phyloP scores from a whole-genome alignment of 2,329 filamentous ascomycete genomes.

The Alternaria triticina region DNA sequence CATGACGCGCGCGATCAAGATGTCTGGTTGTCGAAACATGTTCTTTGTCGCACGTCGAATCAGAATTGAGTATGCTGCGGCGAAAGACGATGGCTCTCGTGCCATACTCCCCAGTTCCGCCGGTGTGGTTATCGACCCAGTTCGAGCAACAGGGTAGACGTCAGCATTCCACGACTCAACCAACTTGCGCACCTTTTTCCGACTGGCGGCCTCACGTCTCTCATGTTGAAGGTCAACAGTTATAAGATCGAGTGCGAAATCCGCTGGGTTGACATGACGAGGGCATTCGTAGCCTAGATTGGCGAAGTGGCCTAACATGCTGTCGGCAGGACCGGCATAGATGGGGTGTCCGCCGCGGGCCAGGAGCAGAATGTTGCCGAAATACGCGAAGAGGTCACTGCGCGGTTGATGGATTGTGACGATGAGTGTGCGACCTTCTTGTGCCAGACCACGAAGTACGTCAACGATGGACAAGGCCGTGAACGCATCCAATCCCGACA shows the following conservation, averaged over 20 bases:
- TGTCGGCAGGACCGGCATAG: slow-evolving; percentile 67
- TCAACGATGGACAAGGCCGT: slow-evolving; percentile 75
- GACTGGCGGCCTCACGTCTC: slow-evolving; percentile 66
- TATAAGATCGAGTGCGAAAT: slow-evolving; percentile 78
- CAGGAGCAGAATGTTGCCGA: slow-evolving; percentile 74
- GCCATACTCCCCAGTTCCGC: slow-evolving; percentile 74
- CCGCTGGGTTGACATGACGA: slow-evolving; percentile 74
- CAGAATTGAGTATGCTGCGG: slow-evolving; percentile 69
- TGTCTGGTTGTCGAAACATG: slow-evolving; percentile 47
- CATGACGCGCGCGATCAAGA: slow-evolving; percentile 46
- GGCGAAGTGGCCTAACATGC: slow-evolving; percentile 71
- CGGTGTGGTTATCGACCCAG: slow-evolving; percentile 63
- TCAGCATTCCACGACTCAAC: slow-evolving; percentile 64
- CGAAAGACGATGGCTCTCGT: slow-evolving; percentile 67
- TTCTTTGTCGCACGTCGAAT: slow-evolving; percentile 73
- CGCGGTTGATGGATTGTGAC: slow-evolving; percentile 81
- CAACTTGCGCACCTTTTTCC: slow-evolving; percentile 66
- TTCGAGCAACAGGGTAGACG: slow-evolving; percentile 31
- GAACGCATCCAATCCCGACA: slow-evolving; percentile 78
- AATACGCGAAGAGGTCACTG: slow-evolving; percentile 73
- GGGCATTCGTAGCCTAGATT: slow-evolving; percentile 69
- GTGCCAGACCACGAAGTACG: slow-evolving; percentile 71
- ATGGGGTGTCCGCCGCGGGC: slow-evolving; percentile 72
- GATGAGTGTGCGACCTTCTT: slow-evolving; percentile 75
- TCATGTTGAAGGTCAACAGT: slow-evolving; percentile 76